Evolutionary conservation across 2,329 filamentous ascomycete species (phyloP).

Genomic region (Arthrobotrys musiformis): DNA sequence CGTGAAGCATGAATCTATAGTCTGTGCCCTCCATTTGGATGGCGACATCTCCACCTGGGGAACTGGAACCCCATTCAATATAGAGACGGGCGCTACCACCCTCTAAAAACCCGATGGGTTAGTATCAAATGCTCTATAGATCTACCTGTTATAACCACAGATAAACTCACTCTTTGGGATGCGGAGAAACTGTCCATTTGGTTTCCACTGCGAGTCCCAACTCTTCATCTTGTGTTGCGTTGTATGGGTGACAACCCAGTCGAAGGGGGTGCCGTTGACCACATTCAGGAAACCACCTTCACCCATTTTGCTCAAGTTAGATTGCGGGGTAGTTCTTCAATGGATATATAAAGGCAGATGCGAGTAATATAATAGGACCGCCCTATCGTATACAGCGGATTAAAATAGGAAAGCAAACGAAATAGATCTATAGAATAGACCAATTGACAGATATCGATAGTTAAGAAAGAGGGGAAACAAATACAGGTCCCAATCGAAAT

Average conservation of each 20-base stretch:
- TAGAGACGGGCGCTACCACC: constrained; percentile 15
- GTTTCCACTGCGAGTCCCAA: constrained; percentile 15
- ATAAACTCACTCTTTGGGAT: constrained; percentile 22
- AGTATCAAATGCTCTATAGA: neutral
- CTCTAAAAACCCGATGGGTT: constrained; percentile 5
- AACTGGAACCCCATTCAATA: constrained; percentile 14
- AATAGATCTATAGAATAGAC: too few species aligned
- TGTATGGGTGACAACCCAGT: constrained; percentile 61
- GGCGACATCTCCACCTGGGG: constrained; percentile 5
- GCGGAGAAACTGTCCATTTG: neutral
- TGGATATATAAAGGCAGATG: neutral
- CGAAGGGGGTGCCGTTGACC: constrained; percentile 63
- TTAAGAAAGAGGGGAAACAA: too few species aligned
- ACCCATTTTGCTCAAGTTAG: constrained; percentile 3
- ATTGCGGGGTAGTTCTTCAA: neutral
- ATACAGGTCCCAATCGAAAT: neutral
- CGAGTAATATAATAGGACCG: neutral
- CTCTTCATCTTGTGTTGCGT: constrained; percentile 62
- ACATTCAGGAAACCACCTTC: constrained; percentile 62
- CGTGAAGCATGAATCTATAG: constrained; percentile 15
- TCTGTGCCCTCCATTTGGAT: constrained; percentile 15
- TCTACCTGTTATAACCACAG: neutral
- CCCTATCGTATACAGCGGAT: neutral
- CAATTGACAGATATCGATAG: too few species aligned
- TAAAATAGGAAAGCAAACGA: too few species aligned